These are phyloP conservation scores for Anthracocystis walkeri DNA, from an alignment of 1,284 basidiomycete genomes.

Conservation along the genomic window DNA sequence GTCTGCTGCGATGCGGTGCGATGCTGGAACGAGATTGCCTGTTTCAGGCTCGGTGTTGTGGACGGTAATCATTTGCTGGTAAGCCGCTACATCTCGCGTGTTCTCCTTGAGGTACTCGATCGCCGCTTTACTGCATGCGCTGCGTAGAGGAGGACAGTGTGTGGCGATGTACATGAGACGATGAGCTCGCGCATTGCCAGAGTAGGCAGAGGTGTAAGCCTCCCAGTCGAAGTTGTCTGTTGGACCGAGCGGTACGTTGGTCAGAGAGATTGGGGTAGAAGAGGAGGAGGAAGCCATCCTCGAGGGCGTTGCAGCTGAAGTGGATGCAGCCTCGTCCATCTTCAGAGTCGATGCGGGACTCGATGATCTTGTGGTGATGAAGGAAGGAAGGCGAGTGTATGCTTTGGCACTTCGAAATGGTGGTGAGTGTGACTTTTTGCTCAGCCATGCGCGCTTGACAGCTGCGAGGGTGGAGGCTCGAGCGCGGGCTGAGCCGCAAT, in stretches of 20 bases:
- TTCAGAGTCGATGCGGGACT: background rate
- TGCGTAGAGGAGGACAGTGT: slow-evolving; percentile 43
- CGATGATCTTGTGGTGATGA: background rate
- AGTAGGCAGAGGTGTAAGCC: slow-evolving; percentile 53
- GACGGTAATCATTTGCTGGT: slow-evolving; percentile 37
- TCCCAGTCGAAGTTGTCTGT: slow-evolving; percentile 63
- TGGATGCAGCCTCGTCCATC: slow-evolving; percentile 11
- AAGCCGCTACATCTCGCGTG: slow-evolving; percentile 40
- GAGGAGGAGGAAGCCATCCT: slow-evolving; percentile 4
- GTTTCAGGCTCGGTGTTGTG: slow-evolving; percentile 47
- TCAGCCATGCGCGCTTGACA: background rate
- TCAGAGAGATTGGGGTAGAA: slow-evolving; percentile 9
- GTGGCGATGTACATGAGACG: slow-evolving; percentile 51
- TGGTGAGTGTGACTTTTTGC: background rate
- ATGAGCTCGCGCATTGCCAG: slow-evolving; percentile 35
- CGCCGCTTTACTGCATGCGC: slow-evolving; percentile 41
- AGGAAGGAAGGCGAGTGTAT: background rate
- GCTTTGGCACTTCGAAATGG: background rate
- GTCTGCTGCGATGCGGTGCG: slow-evolving; percentile 46
- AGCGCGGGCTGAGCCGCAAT: slow-evolving; percentile 7
- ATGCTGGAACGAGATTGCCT: slow-evolving; percentile 25
- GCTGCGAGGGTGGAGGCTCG: slow-evolving; percentile 35
- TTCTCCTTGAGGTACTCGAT: slow-evolving; percentile 41
- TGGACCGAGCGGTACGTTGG: slow-evolving; percentile 14
- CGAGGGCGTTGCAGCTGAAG: background rate